Evolutionary conservation across 139 green algal species (phyloP).

Genomic region (Chlamydomonas incerta): DNA sequence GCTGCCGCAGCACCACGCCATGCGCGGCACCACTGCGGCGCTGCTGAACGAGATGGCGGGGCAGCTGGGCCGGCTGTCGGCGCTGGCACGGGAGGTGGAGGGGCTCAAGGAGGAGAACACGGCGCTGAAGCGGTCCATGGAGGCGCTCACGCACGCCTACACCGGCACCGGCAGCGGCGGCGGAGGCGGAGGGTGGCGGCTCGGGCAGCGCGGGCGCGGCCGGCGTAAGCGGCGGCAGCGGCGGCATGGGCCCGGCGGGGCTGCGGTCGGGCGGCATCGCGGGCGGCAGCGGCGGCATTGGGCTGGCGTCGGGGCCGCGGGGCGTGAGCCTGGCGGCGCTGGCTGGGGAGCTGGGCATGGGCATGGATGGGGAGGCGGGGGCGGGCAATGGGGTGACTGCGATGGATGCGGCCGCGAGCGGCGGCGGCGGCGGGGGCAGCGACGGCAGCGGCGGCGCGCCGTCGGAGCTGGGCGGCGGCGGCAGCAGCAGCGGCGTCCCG

Average conservation of each 20-base stretch:
- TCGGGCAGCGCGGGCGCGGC: background rate
- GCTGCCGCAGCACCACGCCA: constrained; percentile 9
- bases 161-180: background rate
- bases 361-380: background rate
- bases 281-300: too few species aligned
- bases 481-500: background rate
- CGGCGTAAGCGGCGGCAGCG: background rate
- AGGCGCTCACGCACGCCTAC: constrained; percentile 25
- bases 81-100: constrained; percentile 45
- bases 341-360: too few species aligned
- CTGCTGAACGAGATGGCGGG: constrained; percentile 43
- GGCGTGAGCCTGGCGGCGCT: too few species aligned
- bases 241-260: background rate
- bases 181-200: background rate
- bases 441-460: background rate
- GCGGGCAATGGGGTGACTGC: background rate
- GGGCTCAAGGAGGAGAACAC: constrained; percentile 49
- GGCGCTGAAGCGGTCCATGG: constrained; percentile 25
- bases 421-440: background rate
- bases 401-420: background rate
- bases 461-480: background rate
- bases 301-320: too few species aligned
- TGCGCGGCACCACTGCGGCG: constrained; percentile 20
- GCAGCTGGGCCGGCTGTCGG: constrained; percentile 21
- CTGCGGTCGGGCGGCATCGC: background rate